Conservation (phyloP, 805 yeast genomes). For the Candida ficus region DNA sequence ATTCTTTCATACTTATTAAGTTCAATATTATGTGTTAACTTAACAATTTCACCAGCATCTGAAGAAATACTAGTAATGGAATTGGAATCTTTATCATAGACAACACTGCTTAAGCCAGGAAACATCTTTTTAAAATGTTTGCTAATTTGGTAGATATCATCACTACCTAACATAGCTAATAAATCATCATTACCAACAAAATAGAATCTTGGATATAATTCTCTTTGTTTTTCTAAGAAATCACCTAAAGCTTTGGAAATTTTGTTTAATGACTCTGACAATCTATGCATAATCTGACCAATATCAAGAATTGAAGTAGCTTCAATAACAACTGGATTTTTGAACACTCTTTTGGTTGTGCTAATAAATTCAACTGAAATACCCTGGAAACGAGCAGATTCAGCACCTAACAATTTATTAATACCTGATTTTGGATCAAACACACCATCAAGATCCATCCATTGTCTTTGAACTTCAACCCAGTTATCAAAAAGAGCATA, state of each 20-base stretch:
- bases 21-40: slow-evolving; percentile 38
- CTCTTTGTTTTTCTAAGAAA: slow-evolving; percentile 76
- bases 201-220: slow-evolving; percentile 71
- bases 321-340: slow-evolving; percentile 50
- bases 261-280: slow-evolving; percentile 49
- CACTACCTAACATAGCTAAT: slow-evolving; percentile 72
- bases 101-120: slow-evolving; percentile 49
- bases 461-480: slow-evolving; percentile 83
- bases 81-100: slow-evolving; percentile 28
- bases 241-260: slow-evolving; percentile 66
- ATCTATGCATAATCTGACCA: slow-evolving; percentile 39
- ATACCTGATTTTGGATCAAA: slow-evolving; percentile 60
- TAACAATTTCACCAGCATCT: slow-evolving; percentile 57
- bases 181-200: slow-evolving; percentile 90
- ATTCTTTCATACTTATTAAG: slow-evolving; percentile 37
- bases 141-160: slow-evolving; percentile 41
- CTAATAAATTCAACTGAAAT: slow-evolving; percentile 57
- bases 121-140: slow-evolving; percentile 69
- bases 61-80: slow-evolving; percentile 48
- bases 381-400: slow-evolving; percentile 58
- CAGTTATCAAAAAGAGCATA: slow-evolving; percentile 56
- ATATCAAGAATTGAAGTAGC: slow-evolving; percentile 46
- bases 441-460: slow-evolving; percentile 82
- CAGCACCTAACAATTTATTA: slow-evolving; percentile 59
- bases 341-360: slow-evolving; percentile 44